These are phyloP conservation scores for Microstroma glucosiphilum DNA, from an alignment of 1,284 basidiomycete species.

Conservation along the genomic window DNA sequence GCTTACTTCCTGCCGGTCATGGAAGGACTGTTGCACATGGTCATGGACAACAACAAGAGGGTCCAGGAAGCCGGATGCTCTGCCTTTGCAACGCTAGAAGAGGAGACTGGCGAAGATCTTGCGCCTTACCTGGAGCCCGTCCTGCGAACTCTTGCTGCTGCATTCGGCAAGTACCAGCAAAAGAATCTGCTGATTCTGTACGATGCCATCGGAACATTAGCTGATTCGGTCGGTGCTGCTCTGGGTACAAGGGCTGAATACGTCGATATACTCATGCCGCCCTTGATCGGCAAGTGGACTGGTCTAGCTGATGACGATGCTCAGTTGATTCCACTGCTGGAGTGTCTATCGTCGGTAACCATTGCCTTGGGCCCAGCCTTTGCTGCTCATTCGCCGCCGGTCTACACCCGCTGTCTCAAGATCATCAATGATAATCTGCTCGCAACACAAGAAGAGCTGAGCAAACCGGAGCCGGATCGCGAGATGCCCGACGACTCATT, in stretches of 20 bases:
- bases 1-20: constrained; percentile 91
- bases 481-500: constrained; percentile 46
- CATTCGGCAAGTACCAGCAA: constrained; percentile 97
- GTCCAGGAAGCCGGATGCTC: constrained; percentile 99
- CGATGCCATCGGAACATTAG: constrained; percentile 93
- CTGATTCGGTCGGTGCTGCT: constrained; percentile 86
- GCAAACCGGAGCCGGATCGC: constrained; percentile 60
- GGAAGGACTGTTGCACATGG: constrained; percentile 96
- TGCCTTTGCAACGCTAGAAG: constrained; percentile 96
- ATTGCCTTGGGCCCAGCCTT: constrained; percentile 94
- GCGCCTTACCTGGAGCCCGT: constrained; percentile 92
- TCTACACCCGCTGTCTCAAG: constrained; percentile 83
- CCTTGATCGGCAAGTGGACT: constrained; percentile 81
- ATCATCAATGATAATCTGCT: constrained; percentile 82
- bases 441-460: constrained; percentile 69
- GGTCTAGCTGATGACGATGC: constrained; percentile 82
- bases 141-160: constrained; percentile 85
- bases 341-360: constrained; percentile 96
- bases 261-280: constrained; percentile 93
- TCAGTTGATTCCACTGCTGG: constrained; percentile 76
- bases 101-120: constrained; percentile 85
- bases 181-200: constrained; percentile 99
- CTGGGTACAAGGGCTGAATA: constrained; percentile 73
- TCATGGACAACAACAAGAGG: constrained; percentile 97
- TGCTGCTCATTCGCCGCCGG: constrained; percentile 76